phyloP scores from a whole-genome alignment of 2,329 filamentous ascomycete species.

The Cadophora gregata region DNA sequence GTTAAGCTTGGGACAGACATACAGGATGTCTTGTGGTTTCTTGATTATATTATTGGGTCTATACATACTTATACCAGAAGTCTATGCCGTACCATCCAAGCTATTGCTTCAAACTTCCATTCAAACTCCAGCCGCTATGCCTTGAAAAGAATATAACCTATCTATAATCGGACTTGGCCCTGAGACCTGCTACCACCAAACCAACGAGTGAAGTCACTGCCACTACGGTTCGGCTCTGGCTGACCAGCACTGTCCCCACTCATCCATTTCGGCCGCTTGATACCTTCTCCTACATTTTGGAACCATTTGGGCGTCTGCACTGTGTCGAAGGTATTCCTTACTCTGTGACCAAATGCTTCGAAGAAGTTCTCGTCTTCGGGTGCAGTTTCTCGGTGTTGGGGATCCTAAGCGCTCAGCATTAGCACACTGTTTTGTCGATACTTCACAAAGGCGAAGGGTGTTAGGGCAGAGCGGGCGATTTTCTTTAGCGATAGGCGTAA shows the following conservation, averaged over 20 bases:
- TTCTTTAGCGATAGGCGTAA: not conserved
- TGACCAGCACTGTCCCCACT: slow-evolving; percentile 61
- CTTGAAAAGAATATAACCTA: slow-evolving; percentile 21
- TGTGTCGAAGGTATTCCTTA: slow-evolving; percentile 91
- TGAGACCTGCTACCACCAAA: slow-evolving; percentile 57
- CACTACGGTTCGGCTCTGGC: slow-evolving; percentile 42
- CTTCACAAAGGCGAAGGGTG: not conserved
- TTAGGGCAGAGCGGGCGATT: not conserved
- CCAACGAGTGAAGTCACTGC: slow-evolving; percentile 60
- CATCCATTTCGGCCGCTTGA: slow-evolving; percentile 86
- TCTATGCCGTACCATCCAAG: slow-evolving; percentile 4
- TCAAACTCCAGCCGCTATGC: slow-evolving; percentile 43
- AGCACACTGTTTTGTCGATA: not conserved
- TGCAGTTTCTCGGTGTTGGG: slow-evolving; percentile 50
- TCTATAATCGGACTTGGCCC: slow-evolving; percentile 43
- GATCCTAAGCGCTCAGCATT: slow-evolving; percentile 9
- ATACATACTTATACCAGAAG: slow-evolving; percentile 18
- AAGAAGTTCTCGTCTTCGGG: slow-evolving; percentile 83
- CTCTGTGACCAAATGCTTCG: slow-evolving; percentile 78
- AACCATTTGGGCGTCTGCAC: slow-evolving; percentile 85
- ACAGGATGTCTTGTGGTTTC: not conserved
- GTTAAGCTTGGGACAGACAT: not conserved
- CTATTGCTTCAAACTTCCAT: slow-evolving; percentile 24
- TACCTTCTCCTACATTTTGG: slow-evolving; percentile 68
- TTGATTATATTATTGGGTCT: slow-evolving; percentile 25